Evolutionary conservation across 768 basidiomycete species (phyloP).

Genomic region (Peribolospora baueri): DNA sequence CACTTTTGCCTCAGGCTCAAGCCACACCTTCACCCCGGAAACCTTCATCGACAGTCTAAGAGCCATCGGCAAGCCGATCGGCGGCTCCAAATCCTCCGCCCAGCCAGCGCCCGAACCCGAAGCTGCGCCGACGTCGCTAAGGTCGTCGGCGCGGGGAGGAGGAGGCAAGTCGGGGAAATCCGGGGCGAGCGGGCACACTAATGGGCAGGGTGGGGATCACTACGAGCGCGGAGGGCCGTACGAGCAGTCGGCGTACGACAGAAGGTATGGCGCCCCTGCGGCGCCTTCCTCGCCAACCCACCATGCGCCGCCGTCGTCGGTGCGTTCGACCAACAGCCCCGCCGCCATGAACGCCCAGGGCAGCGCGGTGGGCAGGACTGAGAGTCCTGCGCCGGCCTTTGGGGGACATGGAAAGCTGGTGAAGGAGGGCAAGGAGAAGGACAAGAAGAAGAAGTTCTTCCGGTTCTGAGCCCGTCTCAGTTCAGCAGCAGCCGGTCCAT

Average conservation of each 20-base stretch:
- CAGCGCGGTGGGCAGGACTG: background rate
- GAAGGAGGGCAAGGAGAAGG: slow-evolving; percentile 1
- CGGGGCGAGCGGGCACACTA: no score
- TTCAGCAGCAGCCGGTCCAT: no score
- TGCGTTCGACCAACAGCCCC: background rate
- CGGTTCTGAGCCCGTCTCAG: background rate
- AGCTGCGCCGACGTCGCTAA: background rate
- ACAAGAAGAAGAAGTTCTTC: slow-evolving; percentile 5
- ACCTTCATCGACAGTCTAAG: slow-evolving; percentile 68
- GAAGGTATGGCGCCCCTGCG: background rate
- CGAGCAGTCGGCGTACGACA: background rate
- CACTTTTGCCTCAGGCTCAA: slow-evolving; percentile 41
- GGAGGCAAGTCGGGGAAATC: no score
- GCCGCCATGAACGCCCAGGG: background rate
- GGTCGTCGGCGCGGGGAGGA: no score
- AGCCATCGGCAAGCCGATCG: slow-evolving; percentile 62
- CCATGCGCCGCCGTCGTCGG: background rate
- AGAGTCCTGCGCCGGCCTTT: background rate
- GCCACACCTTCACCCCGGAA: slow-evolving; percentile 59
- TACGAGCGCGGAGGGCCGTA: background rate
- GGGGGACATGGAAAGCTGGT: background rate
- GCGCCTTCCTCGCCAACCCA: background rate
- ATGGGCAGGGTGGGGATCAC: no score
- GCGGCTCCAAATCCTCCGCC: slow-evolving; percentile 35
- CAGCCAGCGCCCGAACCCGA: slow-evolving; percentile 3